Percentiles rank a stretch among this genome's conserved stretches.
Conservation (phyloP, 768 basidiomycete species). For the Pluteus cervinus region DNA sequence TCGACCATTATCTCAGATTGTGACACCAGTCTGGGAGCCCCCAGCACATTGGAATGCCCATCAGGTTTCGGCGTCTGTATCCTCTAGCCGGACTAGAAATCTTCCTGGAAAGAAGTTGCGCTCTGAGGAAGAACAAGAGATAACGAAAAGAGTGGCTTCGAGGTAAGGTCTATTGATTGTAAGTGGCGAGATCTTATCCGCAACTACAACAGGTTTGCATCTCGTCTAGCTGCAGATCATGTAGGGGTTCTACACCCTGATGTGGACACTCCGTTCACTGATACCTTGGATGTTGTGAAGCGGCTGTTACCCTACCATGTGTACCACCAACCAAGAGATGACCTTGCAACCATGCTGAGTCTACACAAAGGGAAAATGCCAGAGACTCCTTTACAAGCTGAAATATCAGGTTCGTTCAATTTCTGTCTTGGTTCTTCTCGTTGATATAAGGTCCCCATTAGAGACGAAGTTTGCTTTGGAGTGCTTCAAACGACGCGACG, state of each 20-base stretch:
- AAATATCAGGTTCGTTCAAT: slow-evolving; percentile 40
- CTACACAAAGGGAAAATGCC: slow-evolving; percentile 54
- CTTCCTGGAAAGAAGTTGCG: slow-evolving; percentile 26
- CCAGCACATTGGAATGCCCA: slow-evolving; percentile 11
- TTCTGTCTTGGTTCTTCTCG: slow-evolving; percentile 4
- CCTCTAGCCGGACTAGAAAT: slow-evolving; percentile 14
- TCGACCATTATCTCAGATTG: slow-evolving; percentile 17
- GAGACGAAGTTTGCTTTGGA: slow-evolving; percentile 68
- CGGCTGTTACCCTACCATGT: slow-evolving; percentile 77
- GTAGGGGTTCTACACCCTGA: slow-evolving; percentile 55
- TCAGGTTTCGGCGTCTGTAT: slow-evolving; percentile 3
- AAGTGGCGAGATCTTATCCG: not conserved
- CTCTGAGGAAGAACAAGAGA: slow-evolving; percentile 45
- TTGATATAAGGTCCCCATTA: slow-evolving; percentile 19
- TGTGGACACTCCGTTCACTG: slow-evolving; percentile 60
- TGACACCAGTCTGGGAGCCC: slow-evolving; percentile 22
- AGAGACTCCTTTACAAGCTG: slow-evolving; percentile 35
- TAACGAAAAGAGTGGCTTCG: slow-evolving; percentile 37
- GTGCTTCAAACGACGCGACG: slow-evolving; percentile 52
- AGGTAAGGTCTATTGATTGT: slow-evolving; percentile 34
- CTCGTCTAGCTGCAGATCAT: slow-evolving; percentile 59
- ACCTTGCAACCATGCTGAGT: slow-evolving; percentile 31
- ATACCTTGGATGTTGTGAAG: slow-evolving; percentile 57
- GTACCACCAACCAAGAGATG: slow-evolving; percentile 69
- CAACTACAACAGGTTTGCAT: slow-evolving; percentile 37